Evolutionary conservation across 2,329 filamentous ascomycete species (phyloP), one percentile per base, ranked within the genome.

Genomic region (Leptographium radiaticola): DNA sequence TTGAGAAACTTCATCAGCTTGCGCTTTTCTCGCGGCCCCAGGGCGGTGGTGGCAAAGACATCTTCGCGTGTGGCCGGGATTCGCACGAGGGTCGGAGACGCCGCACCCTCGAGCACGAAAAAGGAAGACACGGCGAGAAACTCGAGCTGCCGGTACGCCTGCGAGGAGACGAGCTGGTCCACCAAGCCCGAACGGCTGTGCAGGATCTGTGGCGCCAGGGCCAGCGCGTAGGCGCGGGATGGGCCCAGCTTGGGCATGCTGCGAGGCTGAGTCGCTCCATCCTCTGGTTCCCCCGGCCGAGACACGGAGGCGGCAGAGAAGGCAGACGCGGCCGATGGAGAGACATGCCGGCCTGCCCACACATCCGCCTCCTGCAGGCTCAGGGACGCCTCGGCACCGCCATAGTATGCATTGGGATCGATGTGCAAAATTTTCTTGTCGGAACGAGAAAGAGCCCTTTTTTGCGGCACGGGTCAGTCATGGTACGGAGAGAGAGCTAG

Each of bases 61-160:
- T 96, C 91, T 70, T 98, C 91, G 59, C 91, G 81, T 33, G 87
- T 90, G 58, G 87, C 90, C 0, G 93, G 91, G 51, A 97, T 86
- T 55, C 86, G 85, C 51, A 76, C 72, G 39, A 95, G 71, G 62
- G 11, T 56, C 58, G 31, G 33, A n/a, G 6, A 8, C 36, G 68
- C 63, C 55, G 76, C 72, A 1, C 68, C 63, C 55, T 76, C 72
- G 64, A 83, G 84, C 53, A 96, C 81, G 77, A 86, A 96, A 80
- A 91, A 97, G 54, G 87, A 91, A 31, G 91, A 91, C 31, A 97
- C 87, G 33, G 91, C 89, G 57, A 93, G 80, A 61, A 97, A 97
- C 65, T 97, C 91, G 48, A 98, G 78, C 70, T 96, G 90, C 25
- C 84, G 81, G 64, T 91, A 91, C 13, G 89, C 86, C 61, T 84